Conservation (phyloP, 2,329 filamentous ascomycete genomes). For the Tolypocladium ophioglossoides region DNA sequence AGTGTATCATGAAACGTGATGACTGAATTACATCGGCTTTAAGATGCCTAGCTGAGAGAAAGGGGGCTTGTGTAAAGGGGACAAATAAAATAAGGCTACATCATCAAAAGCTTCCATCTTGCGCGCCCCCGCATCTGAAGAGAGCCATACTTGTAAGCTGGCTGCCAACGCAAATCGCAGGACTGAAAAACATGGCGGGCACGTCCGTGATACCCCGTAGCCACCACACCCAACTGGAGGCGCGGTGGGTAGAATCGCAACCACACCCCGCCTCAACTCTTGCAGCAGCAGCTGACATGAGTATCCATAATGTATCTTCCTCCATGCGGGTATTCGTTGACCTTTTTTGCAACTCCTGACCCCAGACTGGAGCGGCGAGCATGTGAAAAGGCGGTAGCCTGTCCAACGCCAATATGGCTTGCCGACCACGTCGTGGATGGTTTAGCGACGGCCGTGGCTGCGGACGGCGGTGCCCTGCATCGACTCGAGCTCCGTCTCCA, state of each 20-base stretch:
- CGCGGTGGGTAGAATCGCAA: background rate
- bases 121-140: background rate
- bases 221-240: background rate
- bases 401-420: conserved; percentile 17
- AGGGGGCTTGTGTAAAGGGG: conserved; percentile 20
- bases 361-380: conserved; percentile 18
- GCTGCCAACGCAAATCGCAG: conserved; percentile 1
- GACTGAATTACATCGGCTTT: conserved; percentile 37
- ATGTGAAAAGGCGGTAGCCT: conserved; percentile 15
- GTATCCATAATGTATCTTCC: conserved; percentile 19
- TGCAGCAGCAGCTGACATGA: conserved; percentile 12
- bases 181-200: background rate
- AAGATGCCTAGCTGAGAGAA: conserved; percentile 24
- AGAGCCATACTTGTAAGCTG: conserved; percentile 1
- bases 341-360: conserved; percentile 23
- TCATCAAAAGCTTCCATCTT: conserved; percentile 16
- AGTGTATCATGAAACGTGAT: conserved; percentile 28
- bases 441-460: conserved; percentile 85
- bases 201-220: background rate
- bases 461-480: conserved; percentile 87
- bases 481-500: conserved; percentile 84
- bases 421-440: conserved; percentile 2
- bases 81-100: conserved; percentile 22
- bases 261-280: background rate
- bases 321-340: conserved; percentile 18